phyloP scores from a whole-genome alignment of 1,139 yeast genomes.

The Geotrichum cucujoidarum region DNA sequence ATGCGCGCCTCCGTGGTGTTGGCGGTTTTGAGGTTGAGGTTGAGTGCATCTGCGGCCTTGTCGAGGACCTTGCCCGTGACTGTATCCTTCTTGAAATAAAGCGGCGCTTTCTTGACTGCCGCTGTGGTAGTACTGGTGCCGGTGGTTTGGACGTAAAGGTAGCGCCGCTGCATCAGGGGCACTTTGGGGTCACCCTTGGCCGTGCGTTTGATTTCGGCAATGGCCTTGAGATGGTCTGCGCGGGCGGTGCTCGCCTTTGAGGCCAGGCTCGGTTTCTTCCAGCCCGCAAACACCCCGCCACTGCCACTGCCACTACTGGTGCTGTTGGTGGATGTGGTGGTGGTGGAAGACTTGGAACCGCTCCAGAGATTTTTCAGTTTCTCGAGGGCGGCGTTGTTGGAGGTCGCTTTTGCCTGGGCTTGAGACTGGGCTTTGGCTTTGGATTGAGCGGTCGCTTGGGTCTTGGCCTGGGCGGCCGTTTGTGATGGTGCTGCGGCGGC shows the following conservation, averaged over 20 bases:
- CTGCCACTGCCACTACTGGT: not conserved
- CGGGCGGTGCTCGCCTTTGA: constrained; percentile 3
- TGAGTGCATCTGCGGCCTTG: constrained; percentile 47
- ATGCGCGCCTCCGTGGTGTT: constrained; percentile 7
- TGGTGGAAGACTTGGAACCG: constrained; percentile 2
- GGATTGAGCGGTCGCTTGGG: not conserved
- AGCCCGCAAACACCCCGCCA: constrained; percentile 7
- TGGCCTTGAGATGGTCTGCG: constrained; percentile 3
- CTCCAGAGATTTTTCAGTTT: constrained; percentile 18
- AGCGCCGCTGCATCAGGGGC: constrained; percentile 51
- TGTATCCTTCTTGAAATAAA: constrained; percentile 60
- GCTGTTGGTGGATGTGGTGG: constrained; percentile 2
- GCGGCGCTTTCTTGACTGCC: constrained; percentile 37
- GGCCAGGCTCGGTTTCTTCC: constrained; percentile 17
- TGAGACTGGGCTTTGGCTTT: not conserved
- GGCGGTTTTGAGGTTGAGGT: constrained; percentile 5
- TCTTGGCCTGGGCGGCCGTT: not conserved
- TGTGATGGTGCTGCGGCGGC: constrained; percentile 1
- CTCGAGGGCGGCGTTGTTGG: constrained; percentile 15
- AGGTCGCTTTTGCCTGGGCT: constrained; percentile 9
- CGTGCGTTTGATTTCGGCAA: constrained; percentile 36
- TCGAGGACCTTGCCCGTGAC: constrained; percentile 78
- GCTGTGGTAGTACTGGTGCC: constrained; percentile 29
- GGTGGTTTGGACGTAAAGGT: constrained; percentile 48
- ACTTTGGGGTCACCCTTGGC: constrained; percentile 71